Conservation (phyloP, 1,139 yeast genomes). For the Suhomyces yuchorum region DNA sequence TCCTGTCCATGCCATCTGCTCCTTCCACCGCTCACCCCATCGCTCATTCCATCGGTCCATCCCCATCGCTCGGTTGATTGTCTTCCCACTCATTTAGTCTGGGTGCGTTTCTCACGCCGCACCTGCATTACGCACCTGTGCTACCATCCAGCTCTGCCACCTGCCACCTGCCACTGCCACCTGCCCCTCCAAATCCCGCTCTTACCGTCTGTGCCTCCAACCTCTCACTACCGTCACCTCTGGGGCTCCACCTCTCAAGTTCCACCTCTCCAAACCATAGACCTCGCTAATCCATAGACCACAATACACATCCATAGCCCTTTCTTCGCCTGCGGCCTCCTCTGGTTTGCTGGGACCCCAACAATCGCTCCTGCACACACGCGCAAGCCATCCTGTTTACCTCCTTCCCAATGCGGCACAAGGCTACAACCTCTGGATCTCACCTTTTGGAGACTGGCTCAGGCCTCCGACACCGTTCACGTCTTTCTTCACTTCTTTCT, state of each 20-base stretch:
- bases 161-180: too few relatives aligned
- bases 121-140: too few relatives aligned
- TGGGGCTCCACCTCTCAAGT: not conserved
- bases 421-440: slow-evolving; percentile 7
- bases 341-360: too few relatives aligned
- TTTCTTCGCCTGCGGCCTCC: not conserved
- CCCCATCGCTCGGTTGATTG: too few relatives aligned
- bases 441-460: slow-evolving; percentile 5
- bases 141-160: too few relatives aligned
- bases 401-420: slow-evolving; percentile 13
- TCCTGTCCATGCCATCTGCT: too few relatives aligned
- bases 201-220: too few relatives aligned
- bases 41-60: too few relatives aligned
- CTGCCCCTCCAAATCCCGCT: too few relatives aligned
- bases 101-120: not conserved
- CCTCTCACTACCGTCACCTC: not conserved
- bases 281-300: slow-evolving; percentile 2
- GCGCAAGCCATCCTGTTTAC: slow-evolving; percentile 8
- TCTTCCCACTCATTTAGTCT: too few relatives aligned
- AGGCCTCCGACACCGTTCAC: not conserved
- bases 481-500: slow-evolving; percentile 1
- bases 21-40: too few relatives aligned
- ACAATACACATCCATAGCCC: not conserved
- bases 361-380: not conserved
- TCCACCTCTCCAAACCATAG: not conserved